Evolutionary conservation across 805 yeast species (phyloP), one percentile per base, ranked within the genome.

Genomic region (Monosporozyma aquatica): DNA sequence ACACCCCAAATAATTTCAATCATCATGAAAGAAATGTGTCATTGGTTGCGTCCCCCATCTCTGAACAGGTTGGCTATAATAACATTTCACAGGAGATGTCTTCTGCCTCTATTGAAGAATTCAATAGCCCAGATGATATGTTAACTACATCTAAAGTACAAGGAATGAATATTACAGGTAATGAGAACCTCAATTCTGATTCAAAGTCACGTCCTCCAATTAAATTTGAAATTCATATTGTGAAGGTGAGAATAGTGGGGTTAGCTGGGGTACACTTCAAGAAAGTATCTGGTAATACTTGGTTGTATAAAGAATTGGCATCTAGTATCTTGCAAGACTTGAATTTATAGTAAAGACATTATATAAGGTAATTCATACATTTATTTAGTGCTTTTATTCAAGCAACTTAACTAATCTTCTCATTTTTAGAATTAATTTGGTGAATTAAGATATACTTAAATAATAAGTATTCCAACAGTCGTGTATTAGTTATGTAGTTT

Each of bases 191-290:
- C 14, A 23, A 25, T 21, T 14, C 24, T 10, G 26, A 14, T 9
- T 29, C 18, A 3, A 35, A 41, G 20, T 43, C 38, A 34, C 43
- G 45, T 20, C 72, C 79, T 21, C 95, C 49, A 38, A 39, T 90
- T 55, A 79, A 82, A 55, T 89, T 89, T 63, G 97, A 90, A 59
- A 84, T 90, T 48, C 87, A 84, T 59, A 79, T 89, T 48, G 97
- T 89, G 32, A 87, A 87, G 59, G 94, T 89, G 38, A 95, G 95
- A 37, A 72, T 89, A 50, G 83, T 89, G 42, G 87, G 94, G 4
- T 69, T 90, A 46, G 87, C 83, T 50, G 97, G 97, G 63, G 89
- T 89, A 38, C 97, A 90, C 61, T 87, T 89, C 69, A 90, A 90
- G 71, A 89, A 89, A 60, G 73, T 89, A 24, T 74, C 84, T 44